phyloP scores from a whole-genome alignment of 2,329 filamentous ascomycete genomes.

The Fusarium sp. region DNA sequence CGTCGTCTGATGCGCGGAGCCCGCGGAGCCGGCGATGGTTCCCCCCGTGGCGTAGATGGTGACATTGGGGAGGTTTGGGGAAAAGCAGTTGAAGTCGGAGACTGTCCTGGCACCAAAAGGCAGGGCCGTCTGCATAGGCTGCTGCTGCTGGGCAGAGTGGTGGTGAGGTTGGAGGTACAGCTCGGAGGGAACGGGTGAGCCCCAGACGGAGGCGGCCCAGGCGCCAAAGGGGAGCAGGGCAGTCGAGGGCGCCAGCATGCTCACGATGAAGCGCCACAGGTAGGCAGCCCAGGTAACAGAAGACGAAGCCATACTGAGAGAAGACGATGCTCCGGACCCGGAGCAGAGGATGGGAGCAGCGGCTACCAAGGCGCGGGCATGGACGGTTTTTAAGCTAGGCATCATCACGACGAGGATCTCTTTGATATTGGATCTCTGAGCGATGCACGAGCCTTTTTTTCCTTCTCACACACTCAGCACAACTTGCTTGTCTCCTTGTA shows the following conservation, averaged over 20 bases:
- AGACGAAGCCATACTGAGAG: slow-evolving; percentile 33
- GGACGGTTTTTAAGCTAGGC: slow-evolving; percentile 40
- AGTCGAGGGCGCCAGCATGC: slow-evolving; percentile 40
- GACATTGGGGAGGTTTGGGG: slow-evolving; percentile 60
- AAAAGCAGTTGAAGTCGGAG: slow-evolving; percentile 43
- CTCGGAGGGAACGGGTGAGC: slow-evolving; percentile 40
- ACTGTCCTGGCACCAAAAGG: slow-evolving; percentile 14
- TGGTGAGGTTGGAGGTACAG: slow-evolving; percentile 34
- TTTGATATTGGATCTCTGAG: slow-evolving; percentile 3
- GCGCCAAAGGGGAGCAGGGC: slow-evolving; percentile 38
- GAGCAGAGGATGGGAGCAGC: slow-evolving; percentile 24
- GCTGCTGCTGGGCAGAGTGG: slow-evolving; percentile 32
- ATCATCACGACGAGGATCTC: slow-evolving; percentile 33
- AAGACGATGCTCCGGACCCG: slow-evolving; percentile 29
- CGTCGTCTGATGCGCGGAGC: slow-evolving; percentile 59
- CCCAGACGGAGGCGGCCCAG: slow-evolving; percentile 44
- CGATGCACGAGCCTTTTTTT: slow-evolving; percentile 3
- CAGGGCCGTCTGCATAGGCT: slow-evolving; percentile 25
- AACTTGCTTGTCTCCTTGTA: slow-evolving; percentile 6
- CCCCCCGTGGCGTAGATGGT: slow-evolving; percentile 70
- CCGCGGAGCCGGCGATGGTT: slow-evolving; percentile 67
- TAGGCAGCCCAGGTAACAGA: slow-evolving; percentile 38
- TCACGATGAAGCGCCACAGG: slow-evolving; percentile 38
- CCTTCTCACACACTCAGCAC: background rate
- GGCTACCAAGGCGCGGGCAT: slow-evolving; percentile 27